phyloP scores from a whole-genome alignment of 139 green algal genomes.

The Tetradesmus lagerheimii region DNA sequence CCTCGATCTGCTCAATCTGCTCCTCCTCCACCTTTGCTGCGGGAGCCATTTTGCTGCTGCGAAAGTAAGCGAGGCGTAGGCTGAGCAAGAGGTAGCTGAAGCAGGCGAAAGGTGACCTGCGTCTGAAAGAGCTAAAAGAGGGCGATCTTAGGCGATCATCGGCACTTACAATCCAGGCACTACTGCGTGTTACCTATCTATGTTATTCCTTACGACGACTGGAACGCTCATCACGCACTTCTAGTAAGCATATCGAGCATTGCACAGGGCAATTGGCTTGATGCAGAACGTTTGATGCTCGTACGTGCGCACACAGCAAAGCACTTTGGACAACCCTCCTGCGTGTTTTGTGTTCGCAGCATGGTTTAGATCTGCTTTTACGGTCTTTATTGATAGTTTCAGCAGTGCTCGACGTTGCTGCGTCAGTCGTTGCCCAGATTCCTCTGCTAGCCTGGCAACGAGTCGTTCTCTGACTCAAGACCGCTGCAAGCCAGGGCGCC shows the following conservation, averaged over 20 bases:
- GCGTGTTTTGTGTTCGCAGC: not conserved
- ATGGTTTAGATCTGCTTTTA: not conserved
- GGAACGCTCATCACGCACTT: not conserved
- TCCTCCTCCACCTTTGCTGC: slow-evolving; percentile 63
- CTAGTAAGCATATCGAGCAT: not conserved
- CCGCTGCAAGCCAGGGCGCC: not conserved
- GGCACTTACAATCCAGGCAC: not conserved
- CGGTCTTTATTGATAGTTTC: not conserved
- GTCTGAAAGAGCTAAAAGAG: not conserved
- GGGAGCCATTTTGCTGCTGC: not conserved
- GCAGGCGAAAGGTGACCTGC: not conserved
- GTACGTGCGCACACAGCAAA: not conserved
- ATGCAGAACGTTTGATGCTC: not conserved
- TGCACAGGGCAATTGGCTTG: not conserved
- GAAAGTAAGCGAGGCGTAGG: not conserved
- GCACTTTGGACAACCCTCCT: not conserved
- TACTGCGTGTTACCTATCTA: not conserved
- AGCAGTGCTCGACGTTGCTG: not conserved
- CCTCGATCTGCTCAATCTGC: slow-evolving; percentile 62
- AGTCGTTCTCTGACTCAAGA: not conserved
- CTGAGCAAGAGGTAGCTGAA: not conserved
- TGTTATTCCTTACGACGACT: not conserved
- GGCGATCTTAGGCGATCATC: not conserved
- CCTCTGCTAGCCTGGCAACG: not conserved
- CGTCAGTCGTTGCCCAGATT: not conserved